Conservation (phyloP, 1,284 basidiomycete genomes). For the Sphaerobolus stellatus region DNA sequence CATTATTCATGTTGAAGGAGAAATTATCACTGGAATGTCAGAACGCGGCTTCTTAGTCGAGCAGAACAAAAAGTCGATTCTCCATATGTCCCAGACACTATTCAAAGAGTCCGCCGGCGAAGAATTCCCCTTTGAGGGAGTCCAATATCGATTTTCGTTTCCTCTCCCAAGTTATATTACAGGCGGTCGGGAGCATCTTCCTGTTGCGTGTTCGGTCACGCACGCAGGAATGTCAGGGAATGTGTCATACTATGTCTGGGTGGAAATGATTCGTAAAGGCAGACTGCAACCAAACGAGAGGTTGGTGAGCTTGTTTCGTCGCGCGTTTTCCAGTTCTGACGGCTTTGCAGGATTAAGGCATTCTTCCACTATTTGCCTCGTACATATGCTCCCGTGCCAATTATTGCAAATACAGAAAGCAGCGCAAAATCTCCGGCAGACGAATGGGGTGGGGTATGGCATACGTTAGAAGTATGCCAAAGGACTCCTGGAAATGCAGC, state of each 20-base stretch:
- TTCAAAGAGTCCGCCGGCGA: conserved; percentile 25
- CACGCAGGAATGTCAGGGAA: conserved; percentile 39
- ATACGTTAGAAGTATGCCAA: not conserved
- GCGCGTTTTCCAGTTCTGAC: not conserved
- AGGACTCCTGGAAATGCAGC: not conserved
- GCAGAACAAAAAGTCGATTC: conserved; percentile 22
- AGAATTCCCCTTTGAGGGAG: conserved; percentile 24
- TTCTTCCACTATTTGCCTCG: conserved; percentile 18
- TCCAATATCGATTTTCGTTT: conserved; percentile 37
- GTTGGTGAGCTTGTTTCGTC: conserved; percentile 18
- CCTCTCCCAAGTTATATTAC: conserved; percentile 37
- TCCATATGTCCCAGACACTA: conserved; percentile 33
- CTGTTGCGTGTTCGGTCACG: conserved; percentile 40
- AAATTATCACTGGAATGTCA: conserved; percentile 35
- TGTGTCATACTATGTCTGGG: conserved; percentile 39
- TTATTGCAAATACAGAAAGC: not conserved
- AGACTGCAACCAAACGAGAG: conserved; percentile 38
- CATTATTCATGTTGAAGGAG: conserved; percentile 38
- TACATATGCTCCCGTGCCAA: conserved; percentile 13
- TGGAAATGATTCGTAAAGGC: conserved; percentile 42
- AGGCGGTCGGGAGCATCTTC: conserved; percentile 31
- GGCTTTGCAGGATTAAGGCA: conserved; percentile 13
- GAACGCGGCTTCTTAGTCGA: conserved; percentile 29
- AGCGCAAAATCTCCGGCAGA: not conserved
- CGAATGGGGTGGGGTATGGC: conserved; percentile 1